These are phyloP conservation scores for Coemansia erecta DNA, from an alignment of 192 early-diverging fungal genomes.

Conservation along the genomic window DNA sequence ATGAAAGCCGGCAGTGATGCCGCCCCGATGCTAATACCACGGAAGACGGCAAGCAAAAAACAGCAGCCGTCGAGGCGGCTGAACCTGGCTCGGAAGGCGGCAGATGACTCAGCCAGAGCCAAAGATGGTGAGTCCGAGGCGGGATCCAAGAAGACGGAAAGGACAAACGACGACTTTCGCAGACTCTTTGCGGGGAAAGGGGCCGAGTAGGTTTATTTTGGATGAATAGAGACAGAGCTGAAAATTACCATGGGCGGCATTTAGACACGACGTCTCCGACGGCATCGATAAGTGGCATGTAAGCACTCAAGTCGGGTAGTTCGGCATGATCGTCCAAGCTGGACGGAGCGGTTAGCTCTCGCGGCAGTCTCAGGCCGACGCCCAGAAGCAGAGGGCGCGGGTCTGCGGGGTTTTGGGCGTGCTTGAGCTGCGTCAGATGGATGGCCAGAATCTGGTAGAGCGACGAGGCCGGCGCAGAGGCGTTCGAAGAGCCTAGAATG, in stretches of 20 bases:
- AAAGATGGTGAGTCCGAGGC: not conserved
- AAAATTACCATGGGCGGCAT: slow-evolving; percentile 22
- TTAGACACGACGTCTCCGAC: slow-evolving; percentile 17
- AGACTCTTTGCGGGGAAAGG: slow-evolving; percentile 9
- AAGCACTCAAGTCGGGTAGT: slow-evolving; percentile 6
- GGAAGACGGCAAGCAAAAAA: no score
- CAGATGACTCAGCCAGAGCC: no score
- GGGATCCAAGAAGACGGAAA: not conserved
- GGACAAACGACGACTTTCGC: slow-evolving; percentile 40
- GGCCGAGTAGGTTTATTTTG: not conserved
- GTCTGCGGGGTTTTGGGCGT: slow-evolving; percentile 17
- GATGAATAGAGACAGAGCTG: not conserved
- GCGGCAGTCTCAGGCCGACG: slow-evolving; percentile 27
- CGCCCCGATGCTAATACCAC: no score
- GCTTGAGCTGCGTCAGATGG: slow-evolving; percentile 26
- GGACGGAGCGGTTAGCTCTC: slow-evolving; percentile 15
- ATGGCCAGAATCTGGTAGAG: slow-evolving; percentile 42
- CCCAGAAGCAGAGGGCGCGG: slow-evolving; percentile 32
- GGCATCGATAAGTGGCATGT: slow-evolving; percentile 9
- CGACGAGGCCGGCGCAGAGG: slow-evolving; percentile 18
- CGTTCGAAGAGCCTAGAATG: slow-evolving; percentile 23
- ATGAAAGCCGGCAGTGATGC: no score
- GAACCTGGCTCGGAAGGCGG: no score
- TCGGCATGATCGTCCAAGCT: slow-evolving; percentile 6
- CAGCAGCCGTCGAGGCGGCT: not conserved